phyloP scores from a whole-genome alignment of 2,329 filamentous ascomycete species.

The Fusarium neocosmosporiellum region DNA sequence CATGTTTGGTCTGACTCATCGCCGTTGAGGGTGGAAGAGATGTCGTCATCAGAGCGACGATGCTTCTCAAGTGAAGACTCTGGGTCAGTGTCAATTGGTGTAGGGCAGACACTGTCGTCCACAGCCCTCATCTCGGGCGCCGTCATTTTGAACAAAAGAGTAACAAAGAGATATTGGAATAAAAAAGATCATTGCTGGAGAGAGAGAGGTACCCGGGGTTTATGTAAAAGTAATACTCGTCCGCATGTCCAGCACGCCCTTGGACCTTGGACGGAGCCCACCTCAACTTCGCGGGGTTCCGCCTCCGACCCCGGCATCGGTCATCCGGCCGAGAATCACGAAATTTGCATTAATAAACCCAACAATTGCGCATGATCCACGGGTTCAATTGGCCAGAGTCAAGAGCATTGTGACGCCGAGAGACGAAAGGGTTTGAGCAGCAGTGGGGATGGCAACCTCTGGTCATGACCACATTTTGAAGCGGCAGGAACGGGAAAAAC shows the following conservation, averaged over 20 bases:
- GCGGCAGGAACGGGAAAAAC: neutral
- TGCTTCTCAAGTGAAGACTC: neutral
- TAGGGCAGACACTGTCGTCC: constrained; percentile 21
- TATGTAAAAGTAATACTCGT: constrained; percentile 12
- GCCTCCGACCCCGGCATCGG: constrained; percentile 20
- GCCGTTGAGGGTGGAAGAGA: constrained; percentile 9
- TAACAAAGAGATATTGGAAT: rapidly evolving
- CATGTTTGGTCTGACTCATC: neutral
- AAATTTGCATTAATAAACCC: neutral
- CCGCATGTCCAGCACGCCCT: constrained; percentile 10
- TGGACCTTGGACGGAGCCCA: neutral
- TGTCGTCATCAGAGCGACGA: constrained; percentile 1
- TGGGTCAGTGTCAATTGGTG: neutral
- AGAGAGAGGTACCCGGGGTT: neutral
- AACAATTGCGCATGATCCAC: neutral
- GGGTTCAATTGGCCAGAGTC: neutral
- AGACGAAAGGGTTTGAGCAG: neutral
- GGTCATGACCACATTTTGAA: neutral
- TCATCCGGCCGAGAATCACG: neutral
- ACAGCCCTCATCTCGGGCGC: neutral
- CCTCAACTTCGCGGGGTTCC: constrained; percentile 21
- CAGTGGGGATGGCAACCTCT: neutral
- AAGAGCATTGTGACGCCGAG: neutral
- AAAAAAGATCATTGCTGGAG: neutral
- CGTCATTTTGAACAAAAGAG: neutral